Evolutionary conservation across 768 basidiomycete species (phyloP).

Genomic region (Pulveroboletus sp.): DNA sequence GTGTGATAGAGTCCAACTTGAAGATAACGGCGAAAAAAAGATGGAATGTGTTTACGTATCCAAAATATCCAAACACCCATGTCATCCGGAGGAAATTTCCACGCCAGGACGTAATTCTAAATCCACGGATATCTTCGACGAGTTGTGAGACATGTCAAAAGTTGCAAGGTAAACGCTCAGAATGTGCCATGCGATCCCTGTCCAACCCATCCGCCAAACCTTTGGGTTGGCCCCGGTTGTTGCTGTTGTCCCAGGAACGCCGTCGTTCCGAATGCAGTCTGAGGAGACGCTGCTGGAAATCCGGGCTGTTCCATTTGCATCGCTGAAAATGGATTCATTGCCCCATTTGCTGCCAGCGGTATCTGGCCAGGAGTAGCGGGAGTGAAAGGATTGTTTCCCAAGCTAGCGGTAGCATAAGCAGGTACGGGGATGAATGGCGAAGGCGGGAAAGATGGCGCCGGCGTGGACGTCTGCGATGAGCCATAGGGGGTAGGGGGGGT

Average conservation of each 20-base stretch:
- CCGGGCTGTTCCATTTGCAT: conserved; percentile 14
- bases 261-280: conserved; percentile 19
- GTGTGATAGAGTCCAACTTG: too few species aligned
- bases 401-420: background rate
- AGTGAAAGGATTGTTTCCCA: conserved; percentile 22
- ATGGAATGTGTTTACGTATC: background rate
- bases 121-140: background rate
- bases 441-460: conserved; percentile 3
- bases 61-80: background rate
- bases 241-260: conserved; percentile 22
- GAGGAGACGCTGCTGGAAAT: conserved; percentile 28
- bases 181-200: conserved; percentile 15
- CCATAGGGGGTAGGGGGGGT: background rate
- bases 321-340: conserved; percentile 18
- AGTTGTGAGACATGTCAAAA: background rate
- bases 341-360: conserved; percentile 15
- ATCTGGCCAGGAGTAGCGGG: conserved; percentile 19
- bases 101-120: background rate
- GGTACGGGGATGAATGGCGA: conserved; percentile 1
- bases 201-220: conserved; percentile 19
- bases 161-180: conserved; percentile 3
- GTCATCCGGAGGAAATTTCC: background rate
- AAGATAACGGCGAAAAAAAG: background rate
- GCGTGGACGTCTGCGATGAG: background rate
- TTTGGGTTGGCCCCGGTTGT: conserved; percentile 13